Conservation (phyloP, 2,329 filamentous ascomycete species). For the Chalaropsis thielavioides region DNA sequence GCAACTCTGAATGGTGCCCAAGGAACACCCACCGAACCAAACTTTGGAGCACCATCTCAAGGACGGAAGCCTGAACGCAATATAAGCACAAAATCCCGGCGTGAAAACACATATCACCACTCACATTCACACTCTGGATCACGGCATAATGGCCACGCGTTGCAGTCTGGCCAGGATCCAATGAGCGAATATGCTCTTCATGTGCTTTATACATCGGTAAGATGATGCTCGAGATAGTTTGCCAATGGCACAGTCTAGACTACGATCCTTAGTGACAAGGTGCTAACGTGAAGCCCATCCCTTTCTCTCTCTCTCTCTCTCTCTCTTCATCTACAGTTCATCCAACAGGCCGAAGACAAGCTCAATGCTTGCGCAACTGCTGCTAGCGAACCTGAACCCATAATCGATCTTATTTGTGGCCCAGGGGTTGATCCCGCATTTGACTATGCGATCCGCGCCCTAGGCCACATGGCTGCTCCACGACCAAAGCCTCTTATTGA, state of each 20-base stretch:
- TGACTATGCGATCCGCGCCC: slow-evolving; percentile 82
- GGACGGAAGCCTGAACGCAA: slow-evolving; percentile 43
- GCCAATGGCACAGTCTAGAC: not conserved
- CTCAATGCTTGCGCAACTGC: slow-evolving; percentile 76
- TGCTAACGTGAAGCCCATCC: slow-evolving; percentile 17
- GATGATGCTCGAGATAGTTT: slow-evolving; percentile 22
- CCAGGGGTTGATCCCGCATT: slow-evolving; percentile 77
- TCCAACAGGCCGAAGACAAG: slow-evolving; percentile 91
- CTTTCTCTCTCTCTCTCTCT: not conserved
- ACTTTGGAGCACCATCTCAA: slow-evolving; percentile 29
- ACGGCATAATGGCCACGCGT: slow-evolving; percentile 39
- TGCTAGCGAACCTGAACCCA: slow-evolving; percentile 64
- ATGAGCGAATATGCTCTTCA: slow-evolving; percentile 97
- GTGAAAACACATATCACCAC: slow-evolving; percentile 59
- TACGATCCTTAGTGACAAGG: not conserved
- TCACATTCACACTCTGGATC: slow-evolving; percentile 48
- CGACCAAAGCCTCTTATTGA: slow-evolving; percentile 94
- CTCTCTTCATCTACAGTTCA: slow-evolving; percentile 51
- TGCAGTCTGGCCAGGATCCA: slow-evolving; percentile 64
- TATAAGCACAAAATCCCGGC: slow-evolving; percentile 48
- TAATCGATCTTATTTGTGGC: slow-evolving; percentile 81
- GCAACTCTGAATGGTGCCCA: slow-evolving; percentile 20
- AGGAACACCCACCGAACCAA: slow-evolving; percentile 34
- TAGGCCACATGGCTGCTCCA: slow-evolving; percentile 86
- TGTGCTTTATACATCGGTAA: slow-evolving; percentile 81